These are phyloP conservation scores for Linanthus parryae DNA, from an alignment of 148 eudicot species.

Conservation along the genomic window DNA sequence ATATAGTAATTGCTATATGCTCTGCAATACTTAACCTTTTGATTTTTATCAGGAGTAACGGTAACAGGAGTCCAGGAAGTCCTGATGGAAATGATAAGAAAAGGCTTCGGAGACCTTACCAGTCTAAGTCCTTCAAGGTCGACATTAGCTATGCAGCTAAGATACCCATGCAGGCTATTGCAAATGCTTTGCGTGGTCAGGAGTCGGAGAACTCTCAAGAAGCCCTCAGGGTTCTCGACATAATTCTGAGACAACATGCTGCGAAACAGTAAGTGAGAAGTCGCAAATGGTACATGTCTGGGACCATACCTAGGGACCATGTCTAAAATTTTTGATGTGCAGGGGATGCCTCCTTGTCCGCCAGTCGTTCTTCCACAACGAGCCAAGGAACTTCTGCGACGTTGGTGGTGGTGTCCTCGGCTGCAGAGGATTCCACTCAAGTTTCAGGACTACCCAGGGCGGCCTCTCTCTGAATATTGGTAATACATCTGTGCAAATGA, in stretches of 20 bases:
- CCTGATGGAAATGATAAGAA: conserved; percentile 58
- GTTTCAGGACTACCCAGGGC: conserved; percentile 81
- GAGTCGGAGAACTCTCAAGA: conserved; percentile 85
- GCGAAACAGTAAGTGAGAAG: conserved; percentile 84
- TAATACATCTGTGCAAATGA: conserved; percentile 12
- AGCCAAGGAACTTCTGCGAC: conserved; percentile 62
- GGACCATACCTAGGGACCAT: no score
- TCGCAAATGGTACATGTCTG: no score
- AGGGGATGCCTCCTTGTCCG: conserved; percentile 96
- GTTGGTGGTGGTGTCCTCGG: conserved; percentile 95
- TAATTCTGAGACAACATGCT: conserved; percentile 90
- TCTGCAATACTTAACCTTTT: background rate
- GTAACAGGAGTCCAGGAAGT: conserved; percentile 48
- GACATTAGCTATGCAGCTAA: conserved; percentile 92
- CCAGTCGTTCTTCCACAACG: conserved; percentile 84
- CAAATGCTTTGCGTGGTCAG: conserved; percentile 74
- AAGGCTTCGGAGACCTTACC: conserved; percentile 59
- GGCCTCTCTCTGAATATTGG: conserved; percentile 92
- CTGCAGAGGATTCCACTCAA: conserved; percentile 91
- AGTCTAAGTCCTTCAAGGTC: conserved; percentile 72
- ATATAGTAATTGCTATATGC: no score
- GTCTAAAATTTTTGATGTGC: no score
- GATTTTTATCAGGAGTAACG: conserved; percentile 48
- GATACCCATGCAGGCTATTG: conserved; percentile 91
- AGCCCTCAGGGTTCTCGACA: conserved; percentile 83